Conservation (phyloP, 202 grass and related monocot species). For the Dendrocalamus latiflorus region DNA sequence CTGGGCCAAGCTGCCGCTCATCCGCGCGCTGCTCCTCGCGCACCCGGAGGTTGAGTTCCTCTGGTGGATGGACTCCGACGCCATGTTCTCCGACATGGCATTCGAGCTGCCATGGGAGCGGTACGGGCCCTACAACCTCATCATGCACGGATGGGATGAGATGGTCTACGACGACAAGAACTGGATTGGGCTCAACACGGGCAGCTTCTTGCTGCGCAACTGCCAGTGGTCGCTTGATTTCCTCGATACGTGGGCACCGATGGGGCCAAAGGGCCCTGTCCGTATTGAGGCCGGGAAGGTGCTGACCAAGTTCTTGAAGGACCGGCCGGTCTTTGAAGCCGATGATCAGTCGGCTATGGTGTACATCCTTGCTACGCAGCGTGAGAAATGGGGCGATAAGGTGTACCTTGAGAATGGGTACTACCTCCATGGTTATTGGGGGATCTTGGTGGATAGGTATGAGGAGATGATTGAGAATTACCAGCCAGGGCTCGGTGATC, state of each 20-base stretch:
- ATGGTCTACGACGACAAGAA: conserved; percentile 97
- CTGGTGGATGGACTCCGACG: conserved; percentile 99
- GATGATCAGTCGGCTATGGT: conserved; percentile 99
- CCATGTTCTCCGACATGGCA: conserved; percentile 97
- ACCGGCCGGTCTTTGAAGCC: conserved; percentile 91
- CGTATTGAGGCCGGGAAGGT: conserved; percentile 78
- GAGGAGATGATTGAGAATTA: conserved; percentile 98
- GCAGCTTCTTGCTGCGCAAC: conserved; percentile 92
- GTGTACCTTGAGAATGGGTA: conserved; percentile 91
- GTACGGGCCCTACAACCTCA: conserved; percentile 67
- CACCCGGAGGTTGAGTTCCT: conserved; percentile 96
- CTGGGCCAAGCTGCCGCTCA: conserved; percentile 96
- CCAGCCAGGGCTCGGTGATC: conserved; percentile 84
- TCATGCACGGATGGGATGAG: conserved; percentile 95
- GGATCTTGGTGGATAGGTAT: conserved; percentile 85
- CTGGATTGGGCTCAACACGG: conserved; percentile 99
- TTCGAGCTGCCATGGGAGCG: conserved; percentile 97
- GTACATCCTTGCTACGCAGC: conserved; percentile 85
- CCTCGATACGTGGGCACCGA: conserved; percentile 91
- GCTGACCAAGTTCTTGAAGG: conserved; percentile 74
- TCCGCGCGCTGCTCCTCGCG: conserved; percentile 77
- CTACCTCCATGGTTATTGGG: conserved; percentile 99
- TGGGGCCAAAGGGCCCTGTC: conserved; percentile 92
- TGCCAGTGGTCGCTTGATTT: conserved; percentile 98
- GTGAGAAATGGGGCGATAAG: conserved; percentile 80